A percentile compares a stretch with the other conserved stretches of the same genome.
Conservation (phyloP, 2,329 filamentous ascomycete species). For the Claviceps citrina region DNA sequence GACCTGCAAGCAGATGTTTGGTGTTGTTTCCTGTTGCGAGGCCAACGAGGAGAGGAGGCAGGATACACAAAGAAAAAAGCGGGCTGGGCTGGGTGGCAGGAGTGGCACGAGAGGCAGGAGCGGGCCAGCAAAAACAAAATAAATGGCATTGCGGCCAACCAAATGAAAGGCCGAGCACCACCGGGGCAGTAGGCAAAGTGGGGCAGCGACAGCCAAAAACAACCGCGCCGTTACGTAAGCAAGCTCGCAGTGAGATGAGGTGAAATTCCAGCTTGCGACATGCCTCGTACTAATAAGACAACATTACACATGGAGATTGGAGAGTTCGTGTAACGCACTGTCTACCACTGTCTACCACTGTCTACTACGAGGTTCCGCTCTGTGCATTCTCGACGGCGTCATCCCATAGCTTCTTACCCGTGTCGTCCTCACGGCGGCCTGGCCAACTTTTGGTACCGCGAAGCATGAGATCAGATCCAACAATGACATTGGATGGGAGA, state of each 20-base stretch:
- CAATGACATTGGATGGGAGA: too few species aligned
- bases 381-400: background rate
- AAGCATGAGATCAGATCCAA: background rate
- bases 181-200: background rate
- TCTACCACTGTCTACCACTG: too few species aligned
- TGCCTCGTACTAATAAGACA: too few species aligned
- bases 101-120: background rate
- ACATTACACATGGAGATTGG: too few species aligned
- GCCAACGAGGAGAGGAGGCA: constrained; percentile 24
- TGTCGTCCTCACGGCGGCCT: background rate
- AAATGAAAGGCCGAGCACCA: background rate
- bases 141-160: background rate
- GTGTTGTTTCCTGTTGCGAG: constrained; percentile 30
- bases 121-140: constrained; percentile 2
- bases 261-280: constrained; percentile 14
- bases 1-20: constrained; percentile 17
- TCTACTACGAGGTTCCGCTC: too few species aligned
- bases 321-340: too few species aligned
- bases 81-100: constrained; percentile 7
- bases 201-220: constrained; percentile 4
- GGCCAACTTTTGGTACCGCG: background rate
- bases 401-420: background rate
- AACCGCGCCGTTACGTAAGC: constrained; percentile 13
- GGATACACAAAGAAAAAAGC: constrained; percentile 12
- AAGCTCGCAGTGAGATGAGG: constrained; percentile 11